Percentiles rank a stretch among this genome's conserved stretches.
Conservation (phyloP, 208 protist genomes). For the Trypanosoma congolense region DNA sequence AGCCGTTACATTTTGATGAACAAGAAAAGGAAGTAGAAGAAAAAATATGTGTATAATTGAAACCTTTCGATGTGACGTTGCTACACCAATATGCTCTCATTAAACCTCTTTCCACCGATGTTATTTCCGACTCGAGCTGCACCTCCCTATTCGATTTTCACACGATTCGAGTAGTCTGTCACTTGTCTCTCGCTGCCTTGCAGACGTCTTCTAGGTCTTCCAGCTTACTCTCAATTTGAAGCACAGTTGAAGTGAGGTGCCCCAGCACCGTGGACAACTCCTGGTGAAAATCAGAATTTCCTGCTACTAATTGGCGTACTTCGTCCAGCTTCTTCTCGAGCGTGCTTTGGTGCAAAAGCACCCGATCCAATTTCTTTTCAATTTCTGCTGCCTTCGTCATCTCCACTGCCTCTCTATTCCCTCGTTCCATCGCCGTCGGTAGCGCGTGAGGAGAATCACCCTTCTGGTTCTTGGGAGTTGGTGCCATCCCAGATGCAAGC, state of each 20-base stretch:
- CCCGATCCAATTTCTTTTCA: slow-evolving; percentile 37
- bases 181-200: neutral
- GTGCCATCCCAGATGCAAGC: neutral
- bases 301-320: slow-evolving; percentile 41
- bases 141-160: no score
- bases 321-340: slow-evolving; percentile 35
- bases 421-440: slow-evolving; percentile 1
- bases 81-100: no score
- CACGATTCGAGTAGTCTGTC: no score
- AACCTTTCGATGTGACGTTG: no score
- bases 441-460: neutral
- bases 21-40: no score
- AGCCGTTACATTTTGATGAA: no score
- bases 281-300: slow-evolving; percentile 33
- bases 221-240: slow-evolving; percentile 68
- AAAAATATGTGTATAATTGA: no score
- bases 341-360: slow-evolving; percentile 41
- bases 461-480: neutral
- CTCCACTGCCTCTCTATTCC: neutral
- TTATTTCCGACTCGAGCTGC: no score
- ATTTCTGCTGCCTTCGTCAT: slow-evolving; percentile 11
- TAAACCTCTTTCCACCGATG: no score
- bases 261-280: slow-evolving; percentile 71
- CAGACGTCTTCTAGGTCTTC: slow-evolving; percentile 48
- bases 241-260: slow-evolving; percentile 61